Evolutionary conservation across 345 rosid genomes (phyloP).

Genomic region (Ricinus communis): DNA sequence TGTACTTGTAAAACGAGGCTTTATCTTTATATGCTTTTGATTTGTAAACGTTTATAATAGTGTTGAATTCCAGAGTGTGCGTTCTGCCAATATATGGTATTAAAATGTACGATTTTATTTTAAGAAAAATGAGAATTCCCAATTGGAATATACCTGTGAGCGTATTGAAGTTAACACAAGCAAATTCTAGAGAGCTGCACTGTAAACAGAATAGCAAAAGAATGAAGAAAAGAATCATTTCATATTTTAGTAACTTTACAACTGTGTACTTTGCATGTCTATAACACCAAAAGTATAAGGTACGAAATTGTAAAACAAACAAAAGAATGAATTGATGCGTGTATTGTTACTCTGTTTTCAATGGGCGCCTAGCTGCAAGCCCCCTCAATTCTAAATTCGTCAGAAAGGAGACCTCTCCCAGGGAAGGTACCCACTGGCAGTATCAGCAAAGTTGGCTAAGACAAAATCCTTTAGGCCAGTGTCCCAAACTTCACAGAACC

Average conservation of each 20-base stretch:
- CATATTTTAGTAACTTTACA: slow-evolving; percentile 36
- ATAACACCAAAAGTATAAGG: slow-evolving; percentile 16
- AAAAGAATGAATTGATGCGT: slow-evolving; percentile 32
- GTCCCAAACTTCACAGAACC: slow-evolving; percentile 97
- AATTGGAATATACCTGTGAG: too few species aligned
- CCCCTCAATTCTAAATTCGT: slow-evolving; percentile 10
- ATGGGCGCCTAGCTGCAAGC: slow-evolving; percentile 19
- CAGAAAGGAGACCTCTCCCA: slow-evolving; percentile 63
- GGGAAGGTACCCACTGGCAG: slow-evolving; percentile 62
- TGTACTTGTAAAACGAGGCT: too few species aligned
- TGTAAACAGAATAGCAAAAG: slow-evolving; percentile 1
- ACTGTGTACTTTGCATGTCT: slow-evolving; percentile 28
- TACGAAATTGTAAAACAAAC: slow-evolving; percentile 19
- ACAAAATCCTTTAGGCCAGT: slow-evolving; percentile 84
- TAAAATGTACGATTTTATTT: too few species aligned
- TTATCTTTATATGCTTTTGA: too few species aligned
- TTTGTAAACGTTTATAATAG: too few species aligned
- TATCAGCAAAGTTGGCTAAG: slow-evolving; percentile 67
- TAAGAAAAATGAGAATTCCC: too few species aligned
- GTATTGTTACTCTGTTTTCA: slow-evolving; percentile 27
- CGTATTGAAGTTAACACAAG: too few species aligned
- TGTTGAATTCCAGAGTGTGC: too few species aligned
- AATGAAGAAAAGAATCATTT: slow-evolving; percentile 29
- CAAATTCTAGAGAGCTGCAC: too few species aligned
- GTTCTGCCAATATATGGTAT: too few species aligned